A percentile compares a stretch with the other conserved stretches of the same genome.
Conservation (phyloP, 83 land plant species). For the Thuja plicata region DNA sequence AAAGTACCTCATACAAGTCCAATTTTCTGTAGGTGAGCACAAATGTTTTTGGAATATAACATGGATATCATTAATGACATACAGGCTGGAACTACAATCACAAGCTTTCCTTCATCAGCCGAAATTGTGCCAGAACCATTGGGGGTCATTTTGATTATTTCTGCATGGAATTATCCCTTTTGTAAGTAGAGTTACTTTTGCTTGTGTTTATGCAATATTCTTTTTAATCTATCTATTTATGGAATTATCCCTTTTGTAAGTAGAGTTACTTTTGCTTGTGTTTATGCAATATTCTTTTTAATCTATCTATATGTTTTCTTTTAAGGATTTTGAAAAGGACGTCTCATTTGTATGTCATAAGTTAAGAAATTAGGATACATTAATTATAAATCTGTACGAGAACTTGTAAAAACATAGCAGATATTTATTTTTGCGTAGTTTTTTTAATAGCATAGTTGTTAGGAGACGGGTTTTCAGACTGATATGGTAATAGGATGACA, state of each 20-base stretch:
- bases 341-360: not conserved
- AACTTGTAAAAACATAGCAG: not conserved
- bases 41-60: not conserved
- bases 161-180: conserved; percentile 80
- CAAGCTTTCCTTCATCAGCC: conserved; percentile 52
- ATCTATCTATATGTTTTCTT: not conserved
- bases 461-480: no score
- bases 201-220: not conserved
- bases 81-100: conserved; percentile 47
- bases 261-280: not conserved
- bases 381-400: not conserved
- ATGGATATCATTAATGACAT: not conserved
- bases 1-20: not conserved
- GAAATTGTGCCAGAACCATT: conserved; percentile 71
- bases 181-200: conserved; percentile 35
- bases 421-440: not conserved
- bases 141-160: conserved; percentile 63
- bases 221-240: not conserved
- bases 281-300: not conserved
- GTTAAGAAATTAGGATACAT: not conserved
- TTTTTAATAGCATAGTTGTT: not conserved
- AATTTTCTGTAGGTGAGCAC: not conserved
- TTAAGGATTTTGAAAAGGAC: not conserved
- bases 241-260: conserved; percentile 27
- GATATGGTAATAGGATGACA: no score